Evolutionary conservation across 2,329 filamentous ascomycete species (phyloP).

Genomic region (Fusarium bactridioides): DNA sequence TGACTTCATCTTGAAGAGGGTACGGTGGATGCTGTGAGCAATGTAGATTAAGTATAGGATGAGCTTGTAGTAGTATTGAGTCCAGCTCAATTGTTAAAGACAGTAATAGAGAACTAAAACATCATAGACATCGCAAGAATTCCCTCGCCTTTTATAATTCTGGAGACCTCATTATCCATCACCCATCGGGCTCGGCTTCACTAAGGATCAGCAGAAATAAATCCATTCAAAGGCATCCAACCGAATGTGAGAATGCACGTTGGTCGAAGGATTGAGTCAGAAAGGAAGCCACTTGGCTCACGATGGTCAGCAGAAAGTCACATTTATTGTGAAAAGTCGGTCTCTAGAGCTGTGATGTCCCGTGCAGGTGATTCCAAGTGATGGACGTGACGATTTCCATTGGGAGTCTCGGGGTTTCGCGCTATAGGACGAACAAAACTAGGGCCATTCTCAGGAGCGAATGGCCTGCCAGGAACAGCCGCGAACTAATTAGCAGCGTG

Average conservation of each 20-base stretch:
- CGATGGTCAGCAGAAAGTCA: constrained; percentile 16
- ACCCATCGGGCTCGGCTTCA: neutral
- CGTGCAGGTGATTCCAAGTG: constrained; percentile 38
- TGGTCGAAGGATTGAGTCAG: constrained; percentile 30
- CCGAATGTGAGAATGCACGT: constrained; percentile 28
- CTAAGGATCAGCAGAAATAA: constrained; percentile 30
- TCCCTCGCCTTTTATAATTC: constrained; percentile 19
- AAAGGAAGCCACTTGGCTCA: constrained; percentile 14
- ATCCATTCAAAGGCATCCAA: constrained; percentile 25
- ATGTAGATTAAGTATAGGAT: neutral
- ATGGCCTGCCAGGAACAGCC: constrained; percentile 27
- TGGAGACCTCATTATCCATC: neutral
- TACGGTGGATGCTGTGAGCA: neutral
- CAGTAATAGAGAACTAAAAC: neutral
- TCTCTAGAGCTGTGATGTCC: constrained; percentile 33
- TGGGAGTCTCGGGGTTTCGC: constrained; percentile 33
- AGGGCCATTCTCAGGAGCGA: constrained; percentile 17
- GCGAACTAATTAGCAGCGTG: constrained; percentile 22
- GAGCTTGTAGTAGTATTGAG: constrained; percentile 4
- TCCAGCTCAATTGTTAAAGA: constrained; percentile 10
- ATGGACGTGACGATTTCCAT: constrained; percentile 35
- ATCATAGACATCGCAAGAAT: neutral
- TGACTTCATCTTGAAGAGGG: constrained; percentile 31
- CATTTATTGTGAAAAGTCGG: constrained; percentile 26
- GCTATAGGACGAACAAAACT: constrained; percentile 28